Percentiles rank a stretch among this genome's conserved stretches.
phyloP scores from a whole-genome alignment of 306 rosid genomes.

The Mimosa pudica region DNA sequence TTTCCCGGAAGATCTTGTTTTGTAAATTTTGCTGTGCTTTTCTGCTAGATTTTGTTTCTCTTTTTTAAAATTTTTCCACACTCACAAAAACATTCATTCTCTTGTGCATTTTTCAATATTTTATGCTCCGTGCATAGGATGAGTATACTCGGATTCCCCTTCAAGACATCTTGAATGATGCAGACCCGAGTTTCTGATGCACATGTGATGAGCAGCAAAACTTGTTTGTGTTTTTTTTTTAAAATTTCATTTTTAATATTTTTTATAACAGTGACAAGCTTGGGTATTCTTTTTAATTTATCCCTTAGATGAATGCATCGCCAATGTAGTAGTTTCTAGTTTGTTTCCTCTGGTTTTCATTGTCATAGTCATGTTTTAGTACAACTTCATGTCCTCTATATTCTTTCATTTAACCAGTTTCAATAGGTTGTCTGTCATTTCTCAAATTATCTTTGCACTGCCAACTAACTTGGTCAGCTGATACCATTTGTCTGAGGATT shows the following conservation, averaged over 20 bases:
- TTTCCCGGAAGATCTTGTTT: neutral
- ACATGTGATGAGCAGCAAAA: slow-evolving; percentile 45
- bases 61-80: too few relatives aligned
- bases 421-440: neutral
- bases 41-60: neutral
- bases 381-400: neutral
- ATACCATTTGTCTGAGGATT: neutral
- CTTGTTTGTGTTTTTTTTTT: neutral
- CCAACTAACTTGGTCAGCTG: neutral
- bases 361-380: neutral
- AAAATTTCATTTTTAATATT: neutral
- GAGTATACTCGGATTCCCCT: slow-evolving; percentile 77
- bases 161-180: slow-evolving; percentile 68
- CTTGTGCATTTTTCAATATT: neutral
- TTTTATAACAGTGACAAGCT: too few relatives aligned
- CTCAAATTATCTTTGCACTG: neutral
- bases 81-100: neutral
- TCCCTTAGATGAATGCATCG: neutral
- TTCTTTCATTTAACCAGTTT: neutral
- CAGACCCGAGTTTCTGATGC: slow-evolving; percentile 72
- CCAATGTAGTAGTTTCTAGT: neutral
- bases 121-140: slow-evolving; percentile 38
- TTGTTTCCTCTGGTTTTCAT: neutral
- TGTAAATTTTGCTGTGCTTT: neutral
- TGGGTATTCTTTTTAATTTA: neutral